A percentile compares a stretch with the other conserved stretches of the same genome.
These are phyloP conservation scores for Colletotrichum musae DNA, from an alignment of 2,329 filamentous ascomycete genomes.

Conservation along the genomic window DNA sequence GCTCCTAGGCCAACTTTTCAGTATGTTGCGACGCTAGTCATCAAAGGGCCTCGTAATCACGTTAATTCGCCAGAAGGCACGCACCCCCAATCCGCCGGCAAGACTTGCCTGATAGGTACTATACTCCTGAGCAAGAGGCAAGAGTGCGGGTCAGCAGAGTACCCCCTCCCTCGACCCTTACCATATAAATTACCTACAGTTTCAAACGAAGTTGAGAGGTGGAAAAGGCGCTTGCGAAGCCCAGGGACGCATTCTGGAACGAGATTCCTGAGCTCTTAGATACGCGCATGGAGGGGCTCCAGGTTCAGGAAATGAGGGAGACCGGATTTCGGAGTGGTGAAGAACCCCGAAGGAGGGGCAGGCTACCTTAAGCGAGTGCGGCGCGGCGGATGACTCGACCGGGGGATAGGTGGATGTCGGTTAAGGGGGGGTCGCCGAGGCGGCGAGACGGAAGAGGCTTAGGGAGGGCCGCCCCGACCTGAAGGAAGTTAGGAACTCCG, in stretches of 20 bases:
- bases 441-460: constrained; percentile 26
- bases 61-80: too few species aligned
- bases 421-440: neutral
- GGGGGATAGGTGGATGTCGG: neutral
- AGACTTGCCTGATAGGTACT: neutral
- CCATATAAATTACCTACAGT: too few species aligned
- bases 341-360: constrained; percentile 35
- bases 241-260: neutral
- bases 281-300: neutral
- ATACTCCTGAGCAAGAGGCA: neutral
- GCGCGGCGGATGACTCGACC: constrained; percentile 33
- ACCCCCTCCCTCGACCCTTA: too few species aligned
- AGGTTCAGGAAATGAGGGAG: constrained; percentile 21
- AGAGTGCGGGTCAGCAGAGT: neutral
- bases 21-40: too few species aligned
- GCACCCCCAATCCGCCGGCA: neutral
- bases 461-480: neutral
- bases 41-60: too few species aligned
- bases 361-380: constrained; percentile 25
- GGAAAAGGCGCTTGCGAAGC: too few species aligned
- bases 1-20: too few species aligned
- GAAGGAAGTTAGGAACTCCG: too few species aligned
- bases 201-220: too few species aligned
- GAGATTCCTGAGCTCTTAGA: neutral
- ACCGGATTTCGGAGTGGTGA: constrained; percentile 34